A percentile compares a stretch with the other conserved stretches of the same genome.
Conservation (phyloP, 1,139 yeast species). For the Tardiomyces blankii region DNA sequence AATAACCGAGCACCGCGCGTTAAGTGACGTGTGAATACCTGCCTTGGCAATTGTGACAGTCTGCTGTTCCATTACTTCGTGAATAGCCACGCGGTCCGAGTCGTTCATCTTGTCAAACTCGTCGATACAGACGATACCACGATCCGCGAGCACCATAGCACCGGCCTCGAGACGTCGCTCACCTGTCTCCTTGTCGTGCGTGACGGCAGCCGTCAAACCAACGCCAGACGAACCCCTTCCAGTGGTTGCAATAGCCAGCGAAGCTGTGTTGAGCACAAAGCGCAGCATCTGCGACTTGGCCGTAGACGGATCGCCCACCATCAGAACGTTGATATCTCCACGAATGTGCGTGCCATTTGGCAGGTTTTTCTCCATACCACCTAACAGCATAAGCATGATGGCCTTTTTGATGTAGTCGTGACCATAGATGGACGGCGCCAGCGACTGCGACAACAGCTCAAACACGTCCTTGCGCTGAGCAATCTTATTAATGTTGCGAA, state of each 20-base stretch:
- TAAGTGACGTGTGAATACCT: constrained; percentile 92
- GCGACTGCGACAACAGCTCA: constrained; percentile 68
- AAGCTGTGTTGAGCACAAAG: constrained; percentile 88
- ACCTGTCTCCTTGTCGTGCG: constrained; percentile 93
- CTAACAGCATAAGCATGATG: constrained; percentile 77
- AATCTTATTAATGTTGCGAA: constrained; percentile 74
- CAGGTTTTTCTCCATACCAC: constrained; percentile 91
- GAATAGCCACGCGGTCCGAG: constrained; percentile 93
- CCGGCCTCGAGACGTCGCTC: constrained; percentile 97
- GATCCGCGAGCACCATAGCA: constrained; percentile 97
- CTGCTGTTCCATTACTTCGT: constrained; percentile 99
- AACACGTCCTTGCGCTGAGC: constrained; percentile 62
- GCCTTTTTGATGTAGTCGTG: constrained; percentile 88
- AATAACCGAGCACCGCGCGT: constrained; percentile 93
- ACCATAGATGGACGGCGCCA: constrained; percentile 95
- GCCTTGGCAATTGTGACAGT: constrained; percentile 98
- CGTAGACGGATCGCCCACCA: constrained; percentile 99
- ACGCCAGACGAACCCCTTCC: constrained; percentile 99
- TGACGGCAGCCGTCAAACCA: constrained; percentile 98
- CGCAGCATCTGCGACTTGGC: constrained; percentile 94
- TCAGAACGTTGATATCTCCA: constrained; percentile 90
- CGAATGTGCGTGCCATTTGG: constrained; percentile 95
- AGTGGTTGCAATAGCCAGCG: constrained; percentile 94
- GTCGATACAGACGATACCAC: constrained; percentile 97
- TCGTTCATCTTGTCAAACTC: constrained; percentile 98